Base-by-base conservation (phyloP, 306 rosid species). In the Rubus idaeus region DNA sequence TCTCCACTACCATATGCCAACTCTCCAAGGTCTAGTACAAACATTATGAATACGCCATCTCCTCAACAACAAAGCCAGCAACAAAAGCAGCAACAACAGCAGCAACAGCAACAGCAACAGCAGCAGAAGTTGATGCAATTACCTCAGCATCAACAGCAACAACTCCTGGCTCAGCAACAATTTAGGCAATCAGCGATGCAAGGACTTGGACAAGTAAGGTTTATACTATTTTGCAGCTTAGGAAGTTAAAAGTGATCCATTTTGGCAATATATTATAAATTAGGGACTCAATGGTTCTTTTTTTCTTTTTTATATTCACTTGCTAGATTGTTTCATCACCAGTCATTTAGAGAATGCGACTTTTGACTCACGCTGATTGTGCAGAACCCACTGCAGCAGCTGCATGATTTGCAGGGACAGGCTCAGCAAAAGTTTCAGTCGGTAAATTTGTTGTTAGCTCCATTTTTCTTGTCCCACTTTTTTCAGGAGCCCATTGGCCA, bases 1-100 rank as follows among this genome's bases (percentile, higher is more conserved):
- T 90, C 98, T 41, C 97, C 98, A 8, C 74, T 92, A 70, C 95
- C 94, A 39, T 94, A 90, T 85, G 98, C 98, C 66, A 94, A 94
- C 85, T 94, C 98, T 46, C 97, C 98, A 26, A 90, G 96, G 84
- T 92, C 98, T 77, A 77, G 88, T 71, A 51, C 96, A 66, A 92
- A 71, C 68, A 83, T 92, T 67, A 90, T 94, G 98, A 94, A 94
- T 77, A 79, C 93, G 35, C 96, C 96, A 66, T 94, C 98, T 70
- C 98, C 98, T 89, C 98, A 93, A 81, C 97, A 90, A 73, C 97
- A 90, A 80, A 88, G 81, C 76, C 86, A 85, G 58, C 94, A 87
- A 71, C 93, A 84, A 70, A 93, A 84, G 81, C 89, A 83, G 75
- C 84, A 79, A 35, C 94, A 64, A 0, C 84, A 76, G 0, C 85